Percentiles rank a stretch among this genome's conserved stretches.
These are phyloP conservation scores for Phytophthora ramorum DNA, from an alignment of 352 stramenopile species.

Conservation along the genomic window DNA sequence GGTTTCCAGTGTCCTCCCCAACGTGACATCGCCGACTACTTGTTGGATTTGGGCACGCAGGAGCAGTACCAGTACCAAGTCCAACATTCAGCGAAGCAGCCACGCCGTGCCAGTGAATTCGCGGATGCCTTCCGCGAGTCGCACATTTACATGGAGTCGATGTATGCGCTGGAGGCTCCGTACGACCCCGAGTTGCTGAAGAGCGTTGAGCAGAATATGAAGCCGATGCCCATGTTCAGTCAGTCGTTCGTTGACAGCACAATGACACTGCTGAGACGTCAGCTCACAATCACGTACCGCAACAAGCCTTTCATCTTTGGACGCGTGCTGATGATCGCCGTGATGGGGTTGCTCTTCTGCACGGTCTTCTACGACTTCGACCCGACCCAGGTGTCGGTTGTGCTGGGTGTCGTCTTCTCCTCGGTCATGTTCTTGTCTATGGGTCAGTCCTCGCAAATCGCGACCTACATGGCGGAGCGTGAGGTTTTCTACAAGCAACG, in stretches of 20 bases:
- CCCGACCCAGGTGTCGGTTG: conserved; percentile 37
- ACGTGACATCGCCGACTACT: conserved; percentile 39
- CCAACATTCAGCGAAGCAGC: conserved; percentile 10
- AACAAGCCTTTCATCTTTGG: conserved; percentile 51
- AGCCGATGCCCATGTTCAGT: conserved; percentile 37
- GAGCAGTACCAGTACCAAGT: conserved; percentile 34
- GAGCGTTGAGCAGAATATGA: conserved; percentile 29
- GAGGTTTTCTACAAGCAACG: conserved; percentile 85
- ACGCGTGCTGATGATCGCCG: conserved; percentile 41
- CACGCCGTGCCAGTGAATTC: conserved; percentile 24
- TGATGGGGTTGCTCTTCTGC: conserved; percentile 53
- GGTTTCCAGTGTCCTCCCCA: conserved; percentile 38
- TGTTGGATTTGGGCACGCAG: conserved; percentile 28
- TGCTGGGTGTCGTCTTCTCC: conserved; percentile 84
- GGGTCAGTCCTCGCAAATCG: conserved; percentile 68
- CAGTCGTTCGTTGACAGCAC: conserved; percentile 37
- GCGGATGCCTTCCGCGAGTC: conserved; percentile 26
- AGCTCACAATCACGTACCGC: conserved; percentile 63
- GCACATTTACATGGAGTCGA: conserved; percentile 12
- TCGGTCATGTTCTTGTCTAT: conserved; percentile 82
- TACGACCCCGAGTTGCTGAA: conserved; percentile 20
- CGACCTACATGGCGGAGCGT: conserved; percentile 66
- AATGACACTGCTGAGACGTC: conserved; percentile 39
- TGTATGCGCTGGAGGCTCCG: conserved; percentile 19
- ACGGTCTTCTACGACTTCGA: conserved; percentile 53